Conservation (phyloP, 1,139 yeast species). For the Sporopachydermia cereana region DNA sequence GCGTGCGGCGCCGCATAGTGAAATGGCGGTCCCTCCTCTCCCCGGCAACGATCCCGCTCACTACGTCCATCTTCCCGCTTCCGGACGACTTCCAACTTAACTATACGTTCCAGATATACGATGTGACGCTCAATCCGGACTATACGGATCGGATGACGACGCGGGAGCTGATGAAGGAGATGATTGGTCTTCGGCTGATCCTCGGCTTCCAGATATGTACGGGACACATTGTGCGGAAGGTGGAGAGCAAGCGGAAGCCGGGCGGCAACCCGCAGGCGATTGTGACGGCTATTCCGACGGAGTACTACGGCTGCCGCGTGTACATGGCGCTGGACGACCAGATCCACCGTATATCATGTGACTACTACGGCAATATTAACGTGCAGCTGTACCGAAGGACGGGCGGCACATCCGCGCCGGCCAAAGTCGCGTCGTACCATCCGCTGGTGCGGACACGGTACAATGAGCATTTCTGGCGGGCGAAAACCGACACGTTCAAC, state of each 20-base stretch:
- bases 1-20: constrained; percentile 50
- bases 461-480: constrained; percentile 51
- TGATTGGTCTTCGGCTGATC: constrained; percentile 73
- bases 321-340: constrained; percentile 73
- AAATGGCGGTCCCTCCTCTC: constrained; percentile 91
- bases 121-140: constrained; percentile 45
- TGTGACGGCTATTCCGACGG: constrained; percentile 27
- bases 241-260: constrained; percentile 51
- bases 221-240: constrained; percentile 50
- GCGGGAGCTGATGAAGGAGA: constrained; percentile 64
- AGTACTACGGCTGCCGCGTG: constrained; percentile 43
- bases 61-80: constrained; percentile 68
- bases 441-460: constrained; percentile 18
- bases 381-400: constrained; percentile 53
- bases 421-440: constrained; percentile 20
- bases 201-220: constrained; percentile 86
- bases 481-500: constrained; percentile 45
- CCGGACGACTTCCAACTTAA: constrained; percentile 40
- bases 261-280: constrained; percentile 39
- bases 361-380: constrained; percentile 53
- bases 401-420: background rate
- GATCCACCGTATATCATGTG: constrained; percentile 72
- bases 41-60: constrained; percentile 85
- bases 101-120: constrained; percentile 45
- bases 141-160: constrained; percentile 41